A percentile compares a stretch with the other conserved stretches of the same genome.
These are phyloP conservation scores for Kurtzmaniella quercitrusa DNA, from an alignment of 1,139 yeast species.

Conservation along the genomic window DNA sequence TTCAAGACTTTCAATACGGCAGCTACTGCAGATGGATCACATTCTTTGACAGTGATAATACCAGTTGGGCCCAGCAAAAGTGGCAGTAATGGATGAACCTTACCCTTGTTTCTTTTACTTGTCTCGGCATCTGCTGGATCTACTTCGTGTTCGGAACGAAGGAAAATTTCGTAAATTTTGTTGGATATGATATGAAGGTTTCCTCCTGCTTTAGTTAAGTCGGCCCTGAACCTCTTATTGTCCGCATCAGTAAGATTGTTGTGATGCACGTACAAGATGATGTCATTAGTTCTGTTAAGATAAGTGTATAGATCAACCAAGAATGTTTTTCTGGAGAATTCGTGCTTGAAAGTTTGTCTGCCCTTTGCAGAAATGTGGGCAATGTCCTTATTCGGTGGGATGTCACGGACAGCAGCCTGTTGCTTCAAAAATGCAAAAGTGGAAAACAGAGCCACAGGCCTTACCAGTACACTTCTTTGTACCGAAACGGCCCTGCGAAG, in stretches of 20 bases:
- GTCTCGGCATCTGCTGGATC: conserved; percentile 76
- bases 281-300: conserved; percentile 61
- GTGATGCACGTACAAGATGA: conserved; percentile 77
- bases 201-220: conserved; percentile 62
- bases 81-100: conserved; percentile 62
- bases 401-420: not conserved
- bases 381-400: not conserved
- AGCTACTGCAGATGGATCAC: conserved; percentile 68
- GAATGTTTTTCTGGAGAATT: conserved; percentile 73
- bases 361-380: conserved; percentile 2
- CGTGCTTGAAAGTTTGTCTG: conserved; percentile 50
- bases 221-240: conserved; percentile 57
- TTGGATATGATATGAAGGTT: conserved; percentile 64
- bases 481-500: not conserved
- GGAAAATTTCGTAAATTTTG: conserved; percentile 67
- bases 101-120: conserved; percentile 36
- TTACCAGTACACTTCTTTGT: not conserved
- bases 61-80: conserved; percentile 85
- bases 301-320: conserved; percentile 75
- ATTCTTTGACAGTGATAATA: conserved; percentile 61
- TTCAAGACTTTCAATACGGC: conserved; percentile 59
- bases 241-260: conserved; percentile 74
- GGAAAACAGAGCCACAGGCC: not conserved
- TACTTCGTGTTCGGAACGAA: conserved; percentile 60
- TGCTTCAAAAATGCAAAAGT: not conserved